Evolutionary conservation across 2,329 filamentous ascomycete genomes (phyloP).

Genomic region (Nigrograna mackinnonii): DNA sequence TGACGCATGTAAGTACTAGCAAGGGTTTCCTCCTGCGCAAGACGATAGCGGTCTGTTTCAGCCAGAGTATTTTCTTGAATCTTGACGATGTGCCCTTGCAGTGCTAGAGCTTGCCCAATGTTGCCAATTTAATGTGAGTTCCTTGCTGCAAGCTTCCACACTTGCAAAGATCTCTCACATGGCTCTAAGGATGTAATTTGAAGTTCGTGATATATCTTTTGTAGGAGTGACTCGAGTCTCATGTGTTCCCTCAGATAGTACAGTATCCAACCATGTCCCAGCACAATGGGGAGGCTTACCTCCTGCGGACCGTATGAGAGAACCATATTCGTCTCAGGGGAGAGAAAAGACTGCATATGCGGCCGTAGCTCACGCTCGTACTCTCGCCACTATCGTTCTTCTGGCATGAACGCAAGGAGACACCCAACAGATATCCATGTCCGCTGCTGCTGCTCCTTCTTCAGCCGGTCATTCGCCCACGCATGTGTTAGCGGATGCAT

Average conservation of each 20-base stretch:
- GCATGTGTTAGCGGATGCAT: slow-evolving; percentile 42
- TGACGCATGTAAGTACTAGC: slow-evolving; percentile 3
- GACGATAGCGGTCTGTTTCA: not conserved
- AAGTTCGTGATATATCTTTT: too few species aligned
- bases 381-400: slow-evolving; percentile 4
- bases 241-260: too few species aligned
- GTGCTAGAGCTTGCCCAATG: too few species aligned
- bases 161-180: too few species aligned
- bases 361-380: slow-evolving; percentile 10
- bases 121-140: too few species aligned
- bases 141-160: too few species aligned
- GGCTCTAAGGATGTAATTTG: too few species aligned
- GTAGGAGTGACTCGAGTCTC: too few species aligned
- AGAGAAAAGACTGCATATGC: slow-evolving; percentile 16
- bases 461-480: slow-evolving; percentile 36
- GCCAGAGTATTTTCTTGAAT: slow-evolving; percentile 1
- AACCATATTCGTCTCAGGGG: slow-evolving; percentile 1
- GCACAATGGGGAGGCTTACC: slow-evolving; percentile 5
- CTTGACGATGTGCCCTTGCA: slow-evolving; percentile 10
- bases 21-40: slow-evolving; percentile 9
- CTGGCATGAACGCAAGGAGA: slow-evolving; percentile 9
- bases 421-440: slow-evolving; percentile 23
- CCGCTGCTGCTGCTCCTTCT: slow-evolving; percentile 13
- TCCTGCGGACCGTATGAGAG: slow-evolving; percentile 7
- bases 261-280: slow-evolving; percentile 14